phyloP scores from a whole-genome alignment of 2,329 filamentous ascomycete species.

The Aspergillus sp. region DNA sequence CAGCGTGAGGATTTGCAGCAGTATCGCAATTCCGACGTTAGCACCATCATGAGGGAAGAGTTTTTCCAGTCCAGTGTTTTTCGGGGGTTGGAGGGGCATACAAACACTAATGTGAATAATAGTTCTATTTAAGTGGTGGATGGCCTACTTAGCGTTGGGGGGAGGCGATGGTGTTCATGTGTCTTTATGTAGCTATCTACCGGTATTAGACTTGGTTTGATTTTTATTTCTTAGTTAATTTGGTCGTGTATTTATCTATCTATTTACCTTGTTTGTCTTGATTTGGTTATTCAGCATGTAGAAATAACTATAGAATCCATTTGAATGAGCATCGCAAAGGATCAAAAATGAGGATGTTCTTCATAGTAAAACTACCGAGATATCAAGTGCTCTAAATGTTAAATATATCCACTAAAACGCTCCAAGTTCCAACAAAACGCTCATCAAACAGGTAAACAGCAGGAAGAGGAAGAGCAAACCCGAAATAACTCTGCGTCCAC shows the following conservation, averaged over 20 bases:
- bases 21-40: slow-evolving; percentile 41
- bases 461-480: too few species aligned
- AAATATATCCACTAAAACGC: neutral
- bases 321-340: neutral
- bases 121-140: too few species aligned
- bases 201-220: too few species aligned
- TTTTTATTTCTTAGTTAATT: too few species aligned
- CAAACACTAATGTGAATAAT: neutral
- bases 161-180: too few species aligned
- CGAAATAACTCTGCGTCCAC: neutral
- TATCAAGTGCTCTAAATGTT: too few species aligned
- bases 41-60: slow-evolving; percentile 34
- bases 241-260: neutral
- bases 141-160: too few species aligned
- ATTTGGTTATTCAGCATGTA: too few species aligned
- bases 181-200: too few species aligned
- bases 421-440: neutral
- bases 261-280: neutral
- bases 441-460: neutral
- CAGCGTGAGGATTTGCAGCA: slow-evolving; percentile 34
- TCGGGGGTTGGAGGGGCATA: slow-evolving; percentile 11
- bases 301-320: too few species aligned
- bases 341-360: too few species aligned
- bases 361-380: too few species aligned
- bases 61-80: slow-evolving; percentile 30